phyloP scores from a whole-genome alignment of 1,139 yeast genomes.

The Arxiozyma telluris region DNA sequence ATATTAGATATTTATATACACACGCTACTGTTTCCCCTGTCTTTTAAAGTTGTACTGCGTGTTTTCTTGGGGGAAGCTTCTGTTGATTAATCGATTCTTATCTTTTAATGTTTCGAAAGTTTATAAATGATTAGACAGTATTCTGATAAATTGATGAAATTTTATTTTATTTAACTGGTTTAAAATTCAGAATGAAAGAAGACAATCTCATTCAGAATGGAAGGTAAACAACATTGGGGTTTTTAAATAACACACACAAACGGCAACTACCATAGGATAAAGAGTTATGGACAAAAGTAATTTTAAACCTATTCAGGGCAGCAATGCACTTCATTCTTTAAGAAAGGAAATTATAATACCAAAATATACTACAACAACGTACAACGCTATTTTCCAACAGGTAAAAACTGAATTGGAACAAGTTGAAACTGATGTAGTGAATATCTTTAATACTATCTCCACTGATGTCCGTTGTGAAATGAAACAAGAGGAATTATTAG shows the following conservation, averaged over 20 bases:
- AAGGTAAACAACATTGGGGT: background rate
- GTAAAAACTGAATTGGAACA: constrained; percentile 19
- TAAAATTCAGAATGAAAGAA: too few species aligned
- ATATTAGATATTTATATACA: background rate
- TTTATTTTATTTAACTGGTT: too few species aligned
- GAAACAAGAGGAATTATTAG: constrained; percentile 20
- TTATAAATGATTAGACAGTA: too few species aligned
- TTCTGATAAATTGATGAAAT: background rate
- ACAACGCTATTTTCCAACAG: constrained; percentile 15
- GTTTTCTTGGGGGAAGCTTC: background rate
- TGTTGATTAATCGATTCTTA: too few species aligned
- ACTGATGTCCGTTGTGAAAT: constrained; percentile 20
- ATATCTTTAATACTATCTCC: constrained; percentile 15
- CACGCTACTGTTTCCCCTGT: background rate
- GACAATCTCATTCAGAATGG: background rate
- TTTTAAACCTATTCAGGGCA: background rate
- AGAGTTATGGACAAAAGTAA: background rate
- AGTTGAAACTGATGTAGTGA: constrained; percentile 16
- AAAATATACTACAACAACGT: background rate
- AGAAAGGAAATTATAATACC: background rate
- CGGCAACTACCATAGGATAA: constrained; percentile 6
- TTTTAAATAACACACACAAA: background rate
- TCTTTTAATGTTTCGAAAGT: background rate
- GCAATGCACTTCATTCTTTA: background rate
- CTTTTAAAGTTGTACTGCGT: background rate